Percentiles rank a stretch among this genome's conserved stretches.
Conservation (phyloP, 441 rosid genomes). For the Erodium trifolium region DNA sequence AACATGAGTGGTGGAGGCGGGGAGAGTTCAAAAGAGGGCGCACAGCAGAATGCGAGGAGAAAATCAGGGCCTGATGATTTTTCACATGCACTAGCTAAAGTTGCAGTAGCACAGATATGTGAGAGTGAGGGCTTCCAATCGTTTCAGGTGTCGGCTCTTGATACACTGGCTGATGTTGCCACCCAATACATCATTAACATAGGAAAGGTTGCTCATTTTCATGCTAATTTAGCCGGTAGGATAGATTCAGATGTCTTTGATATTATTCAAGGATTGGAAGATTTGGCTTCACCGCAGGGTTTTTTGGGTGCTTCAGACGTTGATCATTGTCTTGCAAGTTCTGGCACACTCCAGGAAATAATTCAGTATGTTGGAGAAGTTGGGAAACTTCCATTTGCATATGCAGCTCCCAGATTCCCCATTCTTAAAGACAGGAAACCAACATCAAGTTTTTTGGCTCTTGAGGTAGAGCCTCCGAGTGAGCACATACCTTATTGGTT, state of each 20-base stretch:
- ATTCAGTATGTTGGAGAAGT: slow-evolving; percentile 47
- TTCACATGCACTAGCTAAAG: slow-evolving; percentile 45
- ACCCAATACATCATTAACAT: slow-evolving; percentile 39
- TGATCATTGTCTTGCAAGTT: slow-evolving; percentile 50
- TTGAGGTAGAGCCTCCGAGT: slow-evolving; percentile 55
- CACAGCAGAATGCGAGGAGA: slow-evolving; percentile 25
- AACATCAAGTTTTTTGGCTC: slow-evolving; percentile 39
- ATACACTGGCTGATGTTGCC: slow-evolving; percentile 50
- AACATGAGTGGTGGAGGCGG: slow-evolving; percentile 91
- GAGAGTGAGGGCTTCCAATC: slow-evolving; percentile 66
- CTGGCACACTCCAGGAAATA: slow-evolving; percentile 58
- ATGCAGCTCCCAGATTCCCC: slow-evolving; percentile 57
- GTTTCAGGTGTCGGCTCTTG: slow-evolving; percentile 75
- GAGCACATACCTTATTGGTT: slow-evolving; percentile 84
- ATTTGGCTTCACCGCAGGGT: slow-evolving; percentile 50
- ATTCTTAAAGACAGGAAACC: slow-evolving; percentile 43
- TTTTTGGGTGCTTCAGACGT: slow-evolving; percentile 56
- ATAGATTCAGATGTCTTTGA: slow-evolving; percentile 55
- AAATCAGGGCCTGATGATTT: slow-evolving; percentile 44
- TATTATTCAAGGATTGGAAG: slow-evolving; percentile 66
- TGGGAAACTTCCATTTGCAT: slow-evolving; percentile 54
- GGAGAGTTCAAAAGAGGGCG: slow-evolving; percentile 56
- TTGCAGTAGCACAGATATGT: slow-evolving; percentile 66
- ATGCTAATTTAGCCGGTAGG: slow-evolving; percentile 69
- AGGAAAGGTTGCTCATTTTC: slow-evolving; percentile 44